Base-by-base conservation (phyloP, 225 moss, liverwort and hornwort genomes). In the Marchantia paleacea region DNA sequence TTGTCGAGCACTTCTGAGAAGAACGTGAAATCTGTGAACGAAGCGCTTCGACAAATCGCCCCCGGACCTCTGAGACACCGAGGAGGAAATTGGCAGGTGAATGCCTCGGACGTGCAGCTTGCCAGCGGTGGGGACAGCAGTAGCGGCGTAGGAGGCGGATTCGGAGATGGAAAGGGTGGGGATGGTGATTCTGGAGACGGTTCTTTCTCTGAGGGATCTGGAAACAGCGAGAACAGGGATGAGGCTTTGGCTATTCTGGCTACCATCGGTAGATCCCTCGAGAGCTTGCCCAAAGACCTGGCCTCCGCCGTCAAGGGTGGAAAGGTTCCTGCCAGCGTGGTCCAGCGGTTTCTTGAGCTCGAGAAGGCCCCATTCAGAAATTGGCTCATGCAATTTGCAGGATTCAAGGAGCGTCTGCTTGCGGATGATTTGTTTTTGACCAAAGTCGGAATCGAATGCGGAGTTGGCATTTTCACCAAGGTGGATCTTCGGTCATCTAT, bases 391-490 rank as follows among this genome's bases (percentile, higher is more conserved):
- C 86, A 82, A 15, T 95, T 99, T 68, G 89, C 69, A 0, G 97
- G 97, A 47, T 99, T 99, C 61, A 94, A 91, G 82, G 97, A 99
- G 88, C 95, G 97, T 20, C 85, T 99, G 52, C 89, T 99, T 52
- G 97, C 95, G 5, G 97, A 99, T 75, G 97, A 99, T 76, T 91
- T 99, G 68, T 99, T 99, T 72, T 82, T 99, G 75, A 99, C 97
- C 22, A 99, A 99, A 85, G 97, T 99, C 8, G 97, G 84, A 55
- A 99, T 99, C 55, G 97, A 99, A 87, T 99, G 97, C 77, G 97
- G 97, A 49, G 97, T 99, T 11, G 97, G 97, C 60, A 86, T 99
- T 65, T 99, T 95, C 83, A 99, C 97, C 11, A 99, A 99, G 93
- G 93, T 93, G 73, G 15, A 73, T 60, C 29, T 16, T 53, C 52